Base-by-base conservation (phyloP, 23 red algal species). In the Pyropia haitanensis region DNA sequence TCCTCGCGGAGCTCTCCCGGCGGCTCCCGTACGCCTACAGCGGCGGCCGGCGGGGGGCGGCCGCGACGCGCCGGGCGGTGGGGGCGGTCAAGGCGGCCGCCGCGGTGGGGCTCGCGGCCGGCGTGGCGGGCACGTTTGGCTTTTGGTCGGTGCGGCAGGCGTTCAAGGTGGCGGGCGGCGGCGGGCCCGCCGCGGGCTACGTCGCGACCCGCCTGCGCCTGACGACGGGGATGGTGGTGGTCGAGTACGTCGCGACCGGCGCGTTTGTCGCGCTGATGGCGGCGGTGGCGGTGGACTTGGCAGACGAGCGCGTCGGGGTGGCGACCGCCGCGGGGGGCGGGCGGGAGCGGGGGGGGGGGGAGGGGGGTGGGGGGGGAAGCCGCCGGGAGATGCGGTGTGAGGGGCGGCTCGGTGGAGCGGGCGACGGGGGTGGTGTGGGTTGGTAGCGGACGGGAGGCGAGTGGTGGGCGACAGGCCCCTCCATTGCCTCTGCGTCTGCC, bases 201-300 rank as follows among this genome's bases (percentile, higher is more conserved):
- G 14, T 17, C 26, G 27, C 25, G 39, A 56, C 53, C 27, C 69
- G 69, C 14, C 23, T 24, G 16, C 27, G 23, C 19, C 51, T 73
- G 14, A 25, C 52, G 46, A 26, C 56, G 18, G 23, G 21, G 46
- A 73, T 73, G 69, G 52, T 55, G 6, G 23, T 73, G 46, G 58
- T 56, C 14, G 69, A 58, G n/a, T 58, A 73, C 50, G 18, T 58
- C 1, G 52, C 69, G 34, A 73, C 69, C 49, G 50, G 15, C 20
- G 53, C 49, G 18, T 73, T 51, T 58, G 69, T 73, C 13, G 51
- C 48, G 53, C 56, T 73, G 17, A 73, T 73, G 69, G 34, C 22
- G 34, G 52, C 58, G 34, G 58, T 51, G 19, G 69, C 69, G 46
- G 51, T 73, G 46, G 69, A 73, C 20, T 15, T 73, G 53, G 17